Conservation (phyloP, 768 basidiomycete genomes). For the Mycena belliarum region DNA sequence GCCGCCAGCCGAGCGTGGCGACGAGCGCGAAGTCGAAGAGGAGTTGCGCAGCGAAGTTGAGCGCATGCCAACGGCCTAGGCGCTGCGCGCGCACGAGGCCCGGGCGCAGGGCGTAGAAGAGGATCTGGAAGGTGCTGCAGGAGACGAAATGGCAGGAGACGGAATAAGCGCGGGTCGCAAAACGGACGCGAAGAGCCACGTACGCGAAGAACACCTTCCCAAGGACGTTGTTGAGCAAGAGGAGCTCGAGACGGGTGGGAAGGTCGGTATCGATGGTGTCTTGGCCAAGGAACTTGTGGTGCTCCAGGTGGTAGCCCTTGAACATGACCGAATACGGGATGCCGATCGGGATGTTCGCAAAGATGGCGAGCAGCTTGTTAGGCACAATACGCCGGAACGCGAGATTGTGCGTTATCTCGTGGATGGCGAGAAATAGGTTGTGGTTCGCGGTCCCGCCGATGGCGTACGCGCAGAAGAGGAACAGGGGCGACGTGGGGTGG, state of each 20-base stretch:
- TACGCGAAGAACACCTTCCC: conserved; percentile 99
- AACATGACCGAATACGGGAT: conserved; percentile 95
- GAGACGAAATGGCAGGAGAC: too few relatives aligned
- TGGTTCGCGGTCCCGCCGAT: conserved; percentile 97
- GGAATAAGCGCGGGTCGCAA: neutral
- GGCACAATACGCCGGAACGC: conserved; percentile 81
- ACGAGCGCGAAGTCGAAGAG: conserved; percentile 72
- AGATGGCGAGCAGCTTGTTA: conserved; percentile 87
- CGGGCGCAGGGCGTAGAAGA: conserved; percentile 97
- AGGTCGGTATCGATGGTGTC: conserved; percentile 97
- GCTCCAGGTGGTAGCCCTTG: conserved; percentile 96
- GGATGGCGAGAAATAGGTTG: conserved; percentile 96
- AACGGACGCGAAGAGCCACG: conserved; percentile 29
- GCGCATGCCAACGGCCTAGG: conserved; percentile 79
- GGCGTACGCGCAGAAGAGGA: conserved; percentile 76
- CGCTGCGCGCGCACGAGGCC: conserved; percentile 86
- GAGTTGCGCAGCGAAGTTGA: conserved; percentile 74
- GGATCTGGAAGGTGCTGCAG: conserved; percentile 89
- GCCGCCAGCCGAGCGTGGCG: conserved; percentile 38
- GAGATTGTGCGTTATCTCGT: conserved; percentile 98
- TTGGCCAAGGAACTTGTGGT: conserved; percentile 94
- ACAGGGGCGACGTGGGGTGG: conserved; percentile 66
- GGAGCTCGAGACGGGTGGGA: conserved; percentile 81
- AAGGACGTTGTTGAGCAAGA: conserved; percentile 90
- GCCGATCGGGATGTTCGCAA: conserved; percentile 92